Evolutionary conservation across 2,329 filamentous ascomycete genomes (phyloP).

Genomic region (Fusarium sp.): DNA sequence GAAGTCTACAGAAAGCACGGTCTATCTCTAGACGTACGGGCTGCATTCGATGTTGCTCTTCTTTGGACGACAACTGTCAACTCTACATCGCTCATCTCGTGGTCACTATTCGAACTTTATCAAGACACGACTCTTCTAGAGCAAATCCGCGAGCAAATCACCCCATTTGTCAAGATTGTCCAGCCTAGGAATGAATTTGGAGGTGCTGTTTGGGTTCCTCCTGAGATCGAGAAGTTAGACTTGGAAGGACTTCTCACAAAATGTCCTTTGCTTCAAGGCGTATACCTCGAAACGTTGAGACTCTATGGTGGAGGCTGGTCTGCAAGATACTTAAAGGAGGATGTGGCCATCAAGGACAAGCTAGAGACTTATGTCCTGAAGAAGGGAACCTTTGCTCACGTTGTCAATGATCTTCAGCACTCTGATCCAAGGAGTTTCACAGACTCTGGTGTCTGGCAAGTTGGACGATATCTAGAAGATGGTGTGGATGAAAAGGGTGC

Average conservation of each 20-base stretch:
- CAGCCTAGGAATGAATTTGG: constrained; percentile 57
- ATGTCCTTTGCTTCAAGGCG: constrained; percentile 58
- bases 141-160: constrained; percentile 58
- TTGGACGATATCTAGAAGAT: constrained; percentile 54
- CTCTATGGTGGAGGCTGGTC: constrained; percentile 57
- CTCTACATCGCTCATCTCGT: constrained; percentile 57
- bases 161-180: constrained; percentile 51
- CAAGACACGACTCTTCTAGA: constrained; percentile 57
- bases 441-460: constrained; percentile 56
- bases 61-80: constrained; percentile 59
- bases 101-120: constrained; percentile 61
- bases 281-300: constrained; percentile 59
- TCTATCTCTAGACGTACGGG: constrained; percentile 53
- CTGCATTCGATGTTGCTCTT: constrained; percentile 55
- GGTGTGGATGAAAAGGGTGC: constrained; percentile 44
- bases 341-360: constrained; percentile 52
- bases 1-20: constrained; percentile 51
- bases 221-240: constrained; percentile 55
- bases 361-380: constrained; percentile 51
- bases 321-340: constrained; percentile 52
- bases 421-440: constrained; percentile 54
- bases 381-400: constrained; percentile 56
- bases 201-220: constrained; percentile 54
- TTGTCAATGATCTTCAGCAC: constrained; percentile 55
- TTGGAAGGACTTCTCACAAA: constrained; percentile 55